Percentiles rank a stretch among this genome's conserved stretches.
Evolutionary conservation across 805 yeast species (phyloP).

Genomic region (Saccharomycopsis sp.): DNA sequence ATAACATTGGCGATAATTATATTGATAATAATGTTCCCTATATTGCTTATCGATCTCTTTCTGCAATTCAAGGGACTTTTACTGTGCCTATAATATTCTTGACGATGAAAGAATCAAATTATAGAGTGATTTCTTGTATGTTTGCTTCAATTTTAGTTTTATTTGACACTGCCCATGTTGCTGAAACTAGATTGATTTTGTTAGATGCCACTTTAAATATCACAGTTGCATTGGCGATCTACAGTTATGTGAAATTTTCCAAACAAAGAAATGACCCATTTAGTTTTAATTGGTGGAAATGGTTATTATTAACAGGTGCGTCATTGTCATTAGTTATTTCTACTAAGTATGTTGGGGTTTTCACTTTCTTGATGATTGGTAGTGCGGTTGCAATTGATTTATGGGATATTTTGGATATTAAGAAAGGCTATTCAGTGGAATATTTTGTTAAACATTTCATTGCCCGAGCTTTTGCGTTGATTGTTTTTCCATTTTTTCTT

Average conservation of each 20-base stretch:
- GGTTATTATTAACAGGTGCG: constrained; percentile 82
- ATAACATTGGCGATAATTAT: constrained; percentile 79
- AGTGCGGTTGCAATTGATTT: constrained; percentile 77
- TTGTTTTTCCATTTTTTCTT: constrained; percentile 73
- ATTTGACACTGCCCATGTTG: constrained; percentile 84
- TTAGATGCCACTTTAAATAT: constrained; percentile 85
- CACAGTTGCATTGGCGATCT: constrained; percentile 76
- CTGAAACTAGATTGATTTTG: constrained; percentile 84
- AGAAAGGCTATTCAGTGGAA: constrained; percentile 47
- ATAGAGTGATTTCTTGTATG: constrained; percentile 70
- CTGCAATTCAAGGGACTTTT: constrained; percentile 74
- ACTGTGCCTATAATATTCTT: constrained; percentile 79
- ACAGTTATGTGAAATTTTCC: constrained; percentile 72
- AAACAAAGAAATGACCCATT: constrained; percentile 64
- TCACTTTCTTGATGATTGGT: constrained; percentile 86
- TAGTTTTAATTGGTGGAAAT: constrained; percentile 69
- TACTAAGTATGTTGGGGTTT: constrained; percentile 92
- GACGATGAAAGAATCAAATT: constrained; percentile 81
- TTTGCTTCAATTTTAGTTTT: constrained; percentile 70
- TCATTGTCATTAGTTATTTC: constrained; percentile 87
- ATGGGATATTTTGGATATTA: constrained; percentile 78
- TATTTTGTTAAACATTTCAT: constrained; percentile 61
- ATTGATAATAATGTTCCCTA: constrained; percentile 77
- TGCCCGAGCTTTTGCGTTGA: constrained; percentile 64
- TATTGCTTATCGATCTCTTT: constrained; percentile 69